phyloP scores from a whole-genome alignment of 805 yeast genomes.

The Blastobotrys mokoenaii region DNA sequence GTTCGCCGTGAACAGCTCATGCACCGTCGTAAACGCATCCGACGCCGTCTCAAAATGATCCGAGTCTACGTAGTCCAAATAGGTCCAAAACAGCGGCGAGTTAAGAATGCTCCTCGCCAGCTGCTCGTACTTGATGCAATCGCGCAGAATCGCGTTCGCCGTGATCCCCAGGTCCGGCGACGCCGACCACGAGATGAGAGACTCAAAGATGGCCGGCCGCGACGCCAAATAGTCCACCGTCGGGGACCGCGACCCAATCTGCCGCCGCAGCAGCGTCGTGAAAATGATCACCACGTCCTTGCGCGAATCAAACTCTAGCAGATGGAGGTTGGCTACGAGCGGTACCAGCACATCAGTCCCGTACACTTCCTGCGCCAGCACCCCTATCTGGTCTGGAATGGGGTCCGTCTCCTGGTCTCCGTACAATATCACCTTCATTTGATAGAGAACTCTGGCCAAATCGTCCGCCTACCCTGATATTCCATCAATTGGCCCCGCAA shows the following conservation, averaged over 20 bases:
- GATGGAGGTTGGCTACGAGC: slow-evolving; percentile 50
- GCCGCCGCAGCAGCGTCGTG: slow-evolving; percentile 68
- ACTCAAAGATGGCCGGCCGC: slow-evolving; percentile 54
- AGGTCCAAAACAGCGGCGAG: slow-evolving; percentile 67
- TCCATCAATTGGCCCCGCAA: background rate
- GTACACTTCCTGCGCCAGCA: slow-evolving; percentile 72
- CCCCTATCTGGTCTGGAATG: slow-evolving; percentile 66
- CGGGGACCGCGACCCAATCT: slow-evolving; percentile 67
- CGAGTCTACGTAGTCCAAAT: slow-evolving; percentile 66
- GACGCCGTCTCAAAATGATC: slow-evolving; percentile 85
- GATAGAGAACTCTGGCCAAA: slow-evolving; percentile 52
- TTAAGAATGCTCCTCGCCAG: slow-evolving; percentile 52
- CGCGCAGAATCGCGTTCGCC: slow-evolving; percentile 73
- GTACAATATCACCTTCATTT: slow-evolving; percentile 54
- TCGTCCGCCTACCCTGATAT: slow-evolving; percentile 45
- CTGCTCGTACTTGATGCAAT: slow-evolving; percentile 71
- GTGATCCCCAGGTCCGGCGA: slow-evolving; percentile 61
- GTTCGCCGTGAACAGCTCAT: slow-evolving; percentile 62
- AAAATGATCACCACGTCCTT: slow-evolving; percentile 73
- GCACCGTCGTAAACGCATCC: slow-evolving; percentile 72
- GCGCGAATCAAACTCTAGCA: slow-evolving; percentile 81
- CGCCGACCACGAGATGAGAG: slow-evolving; percentile 67
- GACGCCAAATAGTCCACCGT: slow-evolving; percentile 75
- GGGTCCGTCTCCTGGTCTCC: slow-evolving; percentile 50
- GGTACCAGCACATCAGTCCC: slow-evolving; percentile 57